These are phyloP conservation scores for Eucalyptus grandis DNA, from an alignment of 345 rosid species.

Conservation along the genomic window DNA sequence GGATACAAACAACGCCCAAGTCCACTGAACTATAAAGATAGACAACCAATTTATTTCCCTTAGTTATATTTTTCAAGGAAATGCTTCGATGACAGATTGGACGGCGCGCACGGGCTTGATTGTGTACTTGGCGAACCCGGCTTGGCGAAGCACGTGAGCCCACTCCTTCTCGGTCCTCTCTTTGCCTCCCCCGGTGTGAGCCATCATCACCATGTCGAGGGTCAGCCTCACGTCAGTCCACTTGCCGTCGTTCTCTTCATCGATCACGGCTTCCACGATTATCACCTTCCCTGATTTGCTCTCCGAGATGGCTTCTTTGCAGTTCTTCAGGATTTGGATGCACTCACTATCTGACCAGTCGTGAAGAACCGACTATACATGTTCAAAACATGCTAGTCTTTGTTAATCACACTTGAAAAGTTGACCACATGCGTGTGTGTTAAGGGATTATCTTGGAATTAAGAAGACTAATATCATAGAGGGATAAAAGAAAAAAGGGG, in stretches of 20 bases:
- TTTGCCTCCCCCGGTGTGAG: conserved; percentile 45
- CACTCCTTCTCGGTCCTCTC: conserved; percentile 64
- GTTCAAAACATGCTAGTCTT: not conserved
- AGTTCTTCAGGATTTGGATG: conserved; percentile 42
- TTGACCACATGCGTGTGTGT: not conserved
- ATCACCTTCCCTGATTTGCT: conserved; percentile 41
- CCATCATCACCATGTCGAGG: conserved; percentile 79
- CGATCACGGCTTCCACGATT: conserved; percentile 39
- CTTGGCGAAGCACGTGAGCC: conserved; percentile 34
- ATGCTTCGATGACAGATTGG: conserved; percentile 36
- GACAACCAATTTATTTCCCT: not conserved
- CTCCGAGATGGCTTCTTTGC: conserved; percentile 41
- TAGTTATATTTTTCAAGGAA: conserved; percentile 1
- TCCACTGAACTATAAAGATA: not conserved
- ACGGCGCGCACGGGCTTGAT: conserved; percentile 21
- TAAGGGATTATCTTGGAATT: not conserved
- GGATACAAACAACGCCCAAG: not conserved
- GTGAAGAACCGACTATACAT: conserved; percentile 47
- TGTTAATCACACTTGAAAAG: not conserved
- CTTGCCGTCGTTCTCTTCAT: conserved; percentile 16
- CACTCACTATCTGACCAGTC: conserved; percentile 71
- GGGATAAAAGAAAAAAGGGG: not conserved
- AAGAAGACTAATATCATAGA: not conserved
- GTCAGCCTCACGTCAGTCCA: conserved; percentile 24
- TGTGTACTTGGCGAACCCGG: conserved; percentile 38